Base-by-base conservation (phyloP, 2,329 filamentous ascomycete genomes). In the Neonectria sp. region DNA sequence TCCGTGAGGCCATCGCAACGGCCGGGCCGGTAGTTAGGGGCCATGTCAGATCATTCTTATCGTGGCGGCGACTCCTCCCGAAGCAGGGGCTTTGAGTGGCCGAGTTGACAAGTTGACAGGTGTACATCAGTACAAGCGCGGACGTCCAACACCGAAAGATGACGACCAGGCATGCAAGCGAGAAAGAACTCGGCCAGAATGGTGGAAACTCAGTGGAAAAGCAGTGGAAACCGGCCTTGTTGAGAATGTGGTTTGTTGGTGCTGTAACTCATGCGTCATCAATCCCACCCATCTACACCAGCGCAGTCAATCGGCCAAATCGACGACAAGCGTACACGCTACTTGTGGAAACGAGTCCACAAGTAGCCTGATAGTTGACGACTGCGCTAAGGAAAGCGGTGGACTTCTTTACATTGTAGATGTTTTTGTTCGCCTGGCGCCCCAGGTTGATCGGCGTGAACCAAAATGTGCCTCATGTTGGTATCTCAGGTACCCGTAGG, bases 11-110 rank as follows among this genome's bases (percentile, higher is more conserved):
- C 58, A 61, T 63, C 17, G 46, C 46, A 68, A 65, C 60, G 60
- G 69, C 67, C 61, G 71, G 71, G 45, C 63, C 66, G 68, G 73
- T 73, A 75, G 71, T 75, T 74, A 40, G 58, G 43, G 67, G 64
- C 48, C 68, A 74, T 65, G 67, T 75, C 73, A 75, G 73, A 75
- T 75, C 73, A 75, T 75, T 67, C 73, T 75, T 75, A 75, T 75
- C 73, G 73, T 61, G 31, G 56, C 61, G 65, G 65, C 52, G 61
- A 64, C 53, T 66, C 63, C 46, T 62, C 58, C 58, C 63, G 63
- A 58, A 46, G 55, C 63, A 52, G 57, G 63, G 63, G 53, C 46
- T 24, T 52, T 52, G 48, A 61, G 35, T 57, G 63, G 63, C 37
- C 15, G 6, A 7, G 15, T n/a, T 40, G 37, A 24, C n/a, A 45